Evolutionary conservation across 352 stramenopile species (phyloP).

Genomic region (Phytophthora citricola): DNA sequence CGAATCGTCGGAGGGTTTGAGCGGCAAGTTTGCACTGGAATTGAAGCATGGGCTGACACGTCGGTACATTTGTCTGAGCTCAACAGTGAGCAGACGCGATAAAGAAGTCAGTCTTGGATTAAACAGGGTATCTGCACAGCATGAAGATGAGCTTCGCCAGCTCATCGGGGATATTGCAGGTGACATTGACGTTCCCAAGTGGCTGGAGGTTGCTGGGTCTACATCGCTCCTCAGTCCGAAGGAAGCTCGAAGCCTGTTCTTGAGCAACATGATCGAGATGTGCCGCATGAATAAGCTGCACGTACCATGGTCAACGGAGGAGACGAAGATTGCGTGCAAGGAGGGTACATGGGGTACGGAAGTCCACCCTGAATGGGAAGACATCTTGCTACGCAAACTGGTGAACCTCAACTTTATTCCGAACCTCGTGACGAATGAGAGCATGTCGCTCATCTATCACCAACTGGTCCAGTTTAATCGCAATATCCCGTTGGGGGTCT

Average conservation of each 20-base stretch:
- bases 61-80: conserved; percentile 74
- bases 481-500: conserved; percentile 79
- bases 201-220: conserved; percentile 77
- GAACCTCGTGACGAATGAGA: conserved; percentile 82
- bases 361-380: conserved; percentile 83
- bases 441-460: conserved; percentile 73
- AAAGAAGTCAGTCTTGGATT: conserved; percentile 85
- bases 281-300: conserved; percentile 90
- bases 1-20: conserved; percentile 64
- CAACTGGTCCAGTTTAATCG: conserved; percentile 90
- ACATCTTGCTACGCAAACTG: conserved; percentile 86
- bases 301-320: conserved; percentile 87
- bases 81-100: conserved; percentile 66
- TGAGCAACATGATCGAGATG: conserved; percentile 91
- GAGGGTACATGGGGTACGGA: conserved; percentile 87
- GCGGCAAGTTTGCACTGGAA: conserved; percentile 84
- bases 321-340: conserved; percentile 87
- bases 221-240: conserved; percentile 81
- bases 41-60: conserved; percentile 85
- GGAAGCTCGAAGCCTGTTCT: conserved; percentile 77
- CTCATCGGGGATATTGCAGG: conserved; percentile 75
- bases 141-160: conserved; percentile 78
- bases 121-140: conserved; percentile 47
- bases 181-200: conserved; percentile 62
- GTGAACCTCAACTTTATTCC: conserved; percentile 81